Evolutionary conservation across 345 rosid genomes (phyloP), one percentile per base, ranked within the genome.

Genomic region (Brassica carinata): DNA sequence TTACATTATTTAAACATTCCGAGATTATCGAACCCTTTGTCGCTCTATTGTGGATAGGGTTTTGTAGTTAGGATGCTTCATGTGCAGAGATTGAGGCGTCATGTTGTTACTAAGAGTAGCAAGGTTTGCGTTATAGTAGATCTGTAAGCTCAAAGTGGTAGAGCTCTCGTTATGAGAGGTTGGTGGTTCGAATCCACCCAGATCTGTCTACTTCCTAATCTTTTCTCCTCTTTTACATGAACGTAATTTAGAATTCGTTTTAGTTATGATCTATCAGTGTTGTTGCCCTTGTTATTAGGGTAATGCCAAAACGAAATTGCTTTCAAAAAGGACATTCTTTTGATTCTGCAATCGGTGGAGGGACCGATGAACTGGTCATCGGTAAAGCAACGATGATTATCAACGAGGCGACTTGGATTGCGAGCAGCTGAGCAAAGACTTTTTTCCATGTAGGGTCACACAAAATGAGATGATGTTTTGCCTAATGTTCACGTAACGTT

Each of bases 91-190:
- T 13, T 4, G 15, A 48, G 17, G 7, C 17, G 6, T 51, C 17
- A 51, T n/a, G 58, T 51, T 45, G n/a, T 9, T 10, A 13, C 18
- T 51, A 43, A 34, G 7, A 33, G 43, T 5, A 1, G 3, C 5
- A 33, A 63, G 75, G 79, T 80, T 55, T 29, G 65, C 2, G 3
- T 48, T 13, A 2, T 11, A 36, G 5, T 19, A 86, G 91, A 81
- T 88, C 88, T 85, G 89, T 85, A 82, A 83, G 88, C 90, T 88
- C 87, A 68, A 88, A 87, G 69, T 23, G 89, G 89, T 0, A 80
- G 89, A 90, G 88, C 88, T 83, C 87, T 83, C 85, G 15, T 71
- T 7, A 10, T 5, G 74, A 76, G 85, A 75, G 85, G 87, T 3
- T 87, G 85, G 86, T 73, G 83, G 83, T 79, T 79, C 83, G 83